Evolutionary conservation across 108 stramenopile genomes (phyloP).

Genomic region (Nannochloropsis oceanica): DNA sequence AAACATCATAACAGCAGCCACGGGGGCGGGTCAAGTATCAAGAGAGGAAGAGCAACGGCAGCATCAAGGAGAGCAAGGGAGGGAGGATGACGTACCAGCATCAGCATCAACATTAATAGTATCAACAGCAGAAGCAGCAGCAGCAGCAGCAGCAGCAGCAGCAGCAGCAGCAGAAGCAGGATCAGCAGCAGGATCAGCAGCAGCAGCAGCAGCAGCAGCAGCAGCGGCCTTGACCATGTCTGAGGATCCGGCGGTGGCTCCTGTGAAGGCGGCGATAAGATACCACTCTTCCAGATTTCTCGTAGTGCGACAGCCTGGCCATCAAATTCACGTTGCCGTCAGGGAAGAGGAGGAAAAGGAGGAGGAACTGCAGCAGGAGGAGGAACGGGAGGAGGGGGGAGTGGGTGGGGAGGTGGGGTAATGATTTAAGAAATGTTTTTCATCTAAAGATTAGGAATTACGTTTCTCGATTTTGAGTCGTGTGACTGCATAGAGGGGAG

Average conservation of each 20-base stretch:
- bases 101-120: no score
- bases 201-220: neutral
- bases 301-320: neutral
- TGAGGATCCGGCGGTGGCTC: no score
- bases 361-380: neutral
- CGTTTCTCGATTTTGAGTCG: no score
- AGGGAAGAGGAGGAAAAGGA: neutral
- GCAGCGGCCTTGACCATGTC: neutral
- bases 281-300: neutral
- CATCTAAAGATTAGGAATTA: no score
- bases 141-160: no score
- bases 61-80: no score
- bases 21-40: neutral
- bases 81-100: no score
- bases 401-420: neutral
- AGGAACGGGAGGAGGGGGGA: neutral
- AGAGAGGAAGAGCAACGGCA: neutral
- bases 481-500: no score
- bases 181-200: neutral
- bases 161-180: neutral
- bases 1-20: neutral
- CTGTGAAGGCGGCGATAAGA: neutral
- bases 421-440: neutral
- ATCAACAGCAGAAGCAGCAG: no score
- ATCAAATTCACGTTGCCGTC: neutral